Evolutionary conservation across 139 green algal species (phyloP).

Genomic region (Dunaliella primolecta): DNA sequence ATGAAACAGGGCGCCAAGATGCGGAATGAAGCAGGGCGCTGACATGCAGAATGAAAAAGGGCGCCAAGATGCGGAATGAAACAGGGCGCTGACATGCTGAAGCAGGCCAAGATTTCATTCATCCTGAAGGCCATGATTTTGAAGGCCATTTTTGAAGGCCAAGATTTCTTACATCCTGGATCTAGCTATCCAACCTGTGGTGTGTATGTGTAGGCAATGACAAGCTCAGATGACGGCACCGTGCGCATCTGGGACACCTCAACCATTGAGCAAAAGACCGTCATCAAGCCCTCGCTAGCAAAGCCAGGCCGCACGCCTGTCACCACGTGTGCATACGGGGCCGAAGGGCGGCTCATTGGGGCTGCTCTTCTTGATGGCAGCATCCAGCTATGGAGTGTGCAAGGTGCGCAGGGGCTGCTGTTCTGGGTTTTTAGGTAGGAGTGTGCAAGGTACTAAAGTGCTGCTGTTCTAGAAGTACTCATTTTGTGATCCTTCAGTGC

Average conservation of each 20-base stretch:
- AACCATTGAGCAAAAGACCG: constrained; percentile 81
- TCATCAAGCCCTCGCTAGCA: constrained; percentile 79
- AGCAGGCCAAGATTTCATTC: too few species aligned
- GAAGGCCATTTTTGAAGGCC: too few species aligned
- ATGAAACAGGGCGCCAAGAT: too few species aligned
- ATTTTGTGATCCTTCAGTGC: not conserved
- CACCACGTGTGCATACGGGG: constrained; percentile 71
- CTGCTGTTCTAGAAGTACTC: not conserved
- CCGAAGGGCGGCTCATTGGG: constrained; percentile 71
- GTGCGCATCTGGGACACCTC: constrained; percentile 78
- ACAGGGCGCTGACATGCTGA: too few species aligned
- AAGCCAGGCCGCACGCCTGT: constrained; percentile 67
- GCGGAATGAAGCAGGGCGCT: too few species aligned
- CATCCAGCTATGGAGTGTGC: constrained; percentile 83
- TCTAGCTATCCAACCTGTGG: too few species aligned
- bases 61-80: too few species aligned
- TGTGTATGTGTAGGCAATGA: too few species aligned
- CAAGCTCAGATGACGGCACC: constrained; percentile 86
- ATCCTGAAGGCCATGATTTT: too few species aligned
- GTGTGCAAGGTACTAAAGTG: not conserved
- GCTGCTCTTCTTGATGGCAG: constrained; percentile 85
- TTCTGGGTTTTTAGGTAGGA: not conserved
- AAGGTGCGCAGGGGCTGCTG: constrained; percentile 32
- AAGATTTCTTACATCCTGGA: too few species aligned
- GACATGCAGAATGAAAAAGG: too few species aligned